A percentile compares a stretch with the other conserved stretches of the same genome.
Conservation (phyloP, 495 filamentous ascomycete species). For the Neurospora sp. region DNA sequence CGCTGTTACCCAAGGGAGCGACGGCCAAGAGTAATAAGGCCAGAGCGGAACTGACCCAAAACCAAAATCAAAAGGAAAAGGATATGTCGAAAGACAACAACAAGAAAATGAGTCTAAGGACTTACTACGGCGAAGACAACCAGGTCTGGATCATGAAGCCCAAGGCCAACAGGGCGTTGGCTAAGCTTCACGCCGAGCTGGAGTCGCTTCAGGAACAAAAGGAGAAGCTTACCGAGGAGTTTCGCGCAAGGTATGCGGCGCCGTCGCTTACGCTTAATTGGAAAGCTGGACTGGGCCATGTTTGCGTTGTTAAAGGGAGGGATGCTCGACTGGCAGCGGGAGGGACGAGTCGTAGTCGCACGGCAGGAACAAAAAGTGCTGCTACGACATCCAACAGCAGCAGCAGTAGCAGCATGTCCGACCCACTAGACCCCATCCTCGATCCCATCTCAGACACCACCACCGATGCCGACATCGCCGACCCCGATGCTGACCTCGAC, state of each 20-base stretch:
- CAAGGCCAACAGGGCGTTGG: conserved; percentile 55
- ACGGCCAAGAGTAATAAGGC: conserved; percentile 9
- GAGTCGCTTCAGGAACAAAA: conserved; percentile 49
- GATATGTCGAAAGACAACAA: conserved; percentile 28
- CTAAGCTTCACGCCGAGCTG: conserved; percentile 55
- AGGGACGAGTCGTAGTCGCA: neutral
- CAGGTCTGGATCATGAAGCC: conserved; percentile 85
- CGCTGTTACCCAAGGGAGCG: conserved; percentile 31
- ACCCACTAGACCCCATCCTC: neutral
- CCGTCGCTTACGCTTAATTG: conserved; percentile 65
- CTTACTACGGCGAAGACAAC: conserved; percentile 41
- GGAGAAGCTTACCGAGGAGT: conserved; percentile 41
- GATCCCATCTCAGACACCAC: neutral
- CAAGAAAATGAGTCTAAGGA: conserved; percentile 23
- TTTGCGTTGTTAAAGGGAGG: conserved; percentile 84
- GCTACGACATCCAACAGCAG: neutral
- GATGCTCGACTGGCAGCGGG: conserved; percentile 34
- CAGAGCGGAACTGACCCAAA: conserved; percentile 28
- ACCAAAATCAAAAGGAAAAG: conserved; percentile 13
- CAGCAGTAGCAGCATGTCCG: neutral
- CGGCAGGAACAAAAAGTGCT: neutral
- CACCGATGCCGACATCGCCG: neutral
- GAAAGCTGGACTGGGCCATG: conserved; percentile 74
- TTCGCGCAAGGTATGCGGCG: conserved; percentile 44
- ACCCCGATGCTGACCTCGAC: neutral